Percentiles rank a stretch among this genome's conserved stretches.
phyloP scores from a whole-genome alignment of 1,139 yeast species.

The Zygoascus hellenicus region DNA sequence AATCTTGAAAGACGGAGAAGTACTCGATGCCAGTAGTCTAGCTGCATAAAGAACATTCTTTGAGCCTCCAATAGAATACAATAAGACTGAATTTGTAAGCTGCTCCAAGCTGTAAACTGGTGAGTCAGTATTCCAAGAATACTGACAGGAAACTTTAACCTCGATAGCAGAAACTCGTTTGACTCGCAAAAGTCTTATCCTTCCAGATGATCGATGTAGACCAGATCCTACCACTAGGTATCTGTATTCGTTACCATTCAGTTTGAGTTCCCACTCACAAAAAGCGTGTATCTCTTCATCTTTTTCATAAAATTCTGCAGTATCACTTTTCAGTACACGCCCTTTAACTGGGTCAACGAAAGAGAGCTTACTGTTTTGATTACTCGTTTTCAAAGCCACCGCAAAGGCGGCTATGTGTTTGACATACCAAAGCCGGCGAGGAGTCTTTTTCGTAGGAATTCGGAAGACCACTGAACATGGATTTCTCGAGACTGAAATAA shows the following conservation, averaged over 20 bases:
- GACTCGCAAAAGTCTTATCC: constrained; percentile 16
- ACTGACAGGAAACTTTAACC: constrained; percentile 15
- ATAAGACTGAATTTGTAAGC: constrained; percentile 1
- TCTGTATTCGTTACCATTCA: constrained; percentile 14
- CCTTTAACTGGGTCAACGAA: constrained; percentile 25
- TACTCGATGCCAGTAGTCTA: background rate
- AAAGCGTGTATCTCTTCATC: constrained; percentile 17
- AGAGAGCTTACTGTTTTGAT: constrained; percentile 10
- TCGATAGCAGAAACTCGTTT: constrained; percentile 12
- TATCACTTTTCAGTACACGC: constrained; percentile 1
- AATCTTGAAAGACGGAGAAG: constrained; percentile 1
- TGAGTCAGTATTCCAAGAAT: constrained; percentile 22
- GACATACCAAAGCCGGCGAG: constrained; percentile 37
- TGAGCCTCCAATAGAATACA: background rate
- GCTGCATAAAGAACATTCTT: background rate
- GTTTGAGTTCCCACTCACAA: constrained; percentile 19
- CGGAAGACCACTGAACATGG: constrained; percentile 26
- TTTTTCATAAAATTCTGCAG: constrained; percentile 10
- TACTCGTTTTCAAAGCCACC: constrained; percentile 20
- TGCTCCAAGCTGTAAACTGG: constrained; percentile 19
- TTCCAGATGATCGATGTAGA: constrained; percentile 8
- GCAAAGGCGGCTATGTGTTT: constrained; percentile 38
- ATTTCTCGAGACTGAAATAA: constrained; percentile 32
- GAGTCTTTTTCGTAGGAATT: constrained; percentile 38
- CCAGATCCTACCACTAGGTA: constrained; percentile 20